Evolutionary conservation across 1,284 basidiomycete genomes (phyloP).

Genomic region (Stygiomarasmius scandens): DNA sequence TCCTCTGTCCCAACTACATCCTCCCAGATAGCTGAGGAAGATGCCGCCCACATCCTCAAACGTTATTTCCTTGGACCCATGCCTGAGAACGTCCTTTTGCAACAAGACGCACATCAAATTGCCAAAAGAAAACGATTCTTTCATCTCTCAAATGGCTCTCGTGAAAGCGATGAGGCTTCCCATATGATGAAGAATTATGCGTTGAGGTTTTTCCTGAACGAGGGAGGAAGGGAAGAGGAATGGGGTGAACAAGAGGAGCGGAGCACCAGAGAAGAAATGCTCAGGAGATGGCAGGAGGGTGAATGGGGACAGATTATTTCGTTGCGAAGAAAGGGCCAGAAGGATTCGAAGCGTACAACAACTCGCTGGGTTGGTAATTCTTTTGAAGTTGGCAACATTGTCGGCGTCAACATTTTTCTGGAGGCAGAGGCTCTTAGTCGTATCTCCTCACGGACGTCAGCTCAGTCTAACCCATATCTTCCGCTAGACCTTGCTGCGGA

Average conservation of each 20-base stretch:
- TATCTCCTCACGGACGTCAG: slow-evolving; percentile 15
- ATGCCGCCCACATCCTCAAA: slow-evolving; percentile 29
- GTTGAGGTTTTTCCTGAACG: slow-evolving; percentile 64
- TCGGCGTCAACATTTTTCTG: slow-evolving; percentile 58
- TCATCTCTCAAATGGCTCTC: slow-evolving; percentile 8
- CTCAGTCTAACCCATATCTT: slow-evolving; percentile 5
- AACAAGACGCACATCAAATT: slow-evolving; percentile 30
- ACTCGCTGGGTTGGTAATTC: slow-evolving; percentile 70
- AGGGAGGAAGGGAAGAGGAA: slow-evolving; percentile 55
- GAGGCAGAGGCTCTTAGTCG: slow-evolving; percentile 25
- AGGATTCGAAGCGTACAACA: slow-evolving; percentile 22
- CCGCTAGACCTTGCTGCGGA: slow-evolving; percentile 7
- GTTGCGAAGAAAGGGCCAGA: slow-evolving; percentile 36
- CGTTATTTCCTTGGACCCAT: slow-evolving; percentile 67
- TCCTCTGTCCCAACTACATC: neutral
- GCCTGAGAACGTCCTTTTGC: slow-evolving; percentile 55
- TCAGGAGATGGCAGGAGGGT: slow-evolving; percentile 62
- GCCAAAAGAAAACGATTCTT: slow-evolving; percentile 25
- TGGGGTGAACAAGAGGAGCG: slow-evolving; percentile 64
- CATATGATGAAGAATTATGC: slow-evolving; percentile 42
- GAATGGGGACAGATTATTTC: slow-evolving; percentile 59
- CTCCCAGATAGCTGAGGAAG: neutral
- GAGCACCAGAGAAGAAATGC: slow-evolving; percentile 56
- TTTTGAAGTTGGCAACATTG: slow-evolving; percentile 72
- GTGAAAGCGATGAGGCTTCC: slow-evolving; percentile 27